Conservation (phyloP, 768 basidiomycete genomes). For the Podaxis pistillaris region DNA sequence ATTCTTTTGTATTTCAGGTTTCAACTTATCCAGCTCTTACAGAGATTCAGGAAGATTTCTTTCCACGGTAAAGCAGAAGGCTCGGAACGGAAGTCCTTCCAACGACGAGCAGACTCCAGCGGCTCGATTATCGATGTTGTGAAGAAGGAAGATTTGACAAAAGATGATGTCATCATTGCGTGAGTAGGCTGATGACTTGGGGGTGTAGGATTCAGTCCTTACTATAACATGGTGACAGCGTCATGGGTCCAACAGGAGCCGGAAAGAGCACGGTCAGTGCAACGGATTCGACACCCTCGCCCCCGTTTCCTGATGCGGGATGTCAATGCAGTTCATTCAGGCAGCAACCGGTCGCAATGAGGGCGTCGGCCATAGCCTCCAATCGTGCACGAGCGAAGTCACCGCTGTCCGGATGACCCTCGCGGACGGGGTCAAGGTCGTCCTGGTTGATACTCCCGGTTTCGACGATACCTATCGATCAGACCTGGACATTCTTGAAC, state of each 20-base stretch:
- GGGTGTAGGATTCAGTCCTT: not conserved
- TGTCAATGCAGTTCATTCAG: not conserved
- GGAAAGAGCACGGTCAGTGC: slow-evolving; percentile 29
- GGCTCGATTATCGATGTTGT: not conserved
- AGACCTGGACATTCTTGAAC: slow-evolving; percentile 23
- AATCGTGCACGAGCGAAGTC: slow-evolving; percentile 24
- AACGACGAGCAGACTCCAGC: not conserved
- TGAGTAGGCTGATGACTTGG: slow-evolving; percentile 11
- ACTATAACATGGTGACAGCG: slow-evolving; percentile 14
- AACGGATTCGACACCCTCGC: not conserved
- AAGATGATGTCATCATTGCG: slow-evolving; percentile 22
- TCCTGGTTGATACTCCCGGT: slow-evolving; percentile 27
- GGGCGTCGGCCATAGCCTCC: slow-evolving; percentile 21
- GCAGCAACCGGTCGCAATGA: slow-evolving; percentile 21
- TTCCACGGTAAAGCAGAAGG: not conserved
- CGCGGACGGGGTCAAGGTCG: not conserved
- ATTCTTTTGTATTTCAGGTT: not conserved
- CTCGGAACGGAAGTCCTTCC: not conserved
- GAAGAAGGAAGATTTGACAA: not conserved
- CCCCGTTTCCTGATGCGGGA: not conserved
- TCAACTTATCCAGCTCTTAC: not conserved
- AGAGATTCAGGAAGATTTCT: not conserved
- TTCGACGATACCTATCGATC: slow-evolving; percentile 23
- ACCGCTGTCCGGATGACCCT: slow-evolving; percentile 11
- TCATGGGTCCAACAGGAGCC: slow-evolving; percentile 30